Evolutionary conservation across 2,329 filamentous ascomycete species (phyloP), one percentile per base, ranked within the genome.

Genomic region (Alternaria ventricosa): DNA sequence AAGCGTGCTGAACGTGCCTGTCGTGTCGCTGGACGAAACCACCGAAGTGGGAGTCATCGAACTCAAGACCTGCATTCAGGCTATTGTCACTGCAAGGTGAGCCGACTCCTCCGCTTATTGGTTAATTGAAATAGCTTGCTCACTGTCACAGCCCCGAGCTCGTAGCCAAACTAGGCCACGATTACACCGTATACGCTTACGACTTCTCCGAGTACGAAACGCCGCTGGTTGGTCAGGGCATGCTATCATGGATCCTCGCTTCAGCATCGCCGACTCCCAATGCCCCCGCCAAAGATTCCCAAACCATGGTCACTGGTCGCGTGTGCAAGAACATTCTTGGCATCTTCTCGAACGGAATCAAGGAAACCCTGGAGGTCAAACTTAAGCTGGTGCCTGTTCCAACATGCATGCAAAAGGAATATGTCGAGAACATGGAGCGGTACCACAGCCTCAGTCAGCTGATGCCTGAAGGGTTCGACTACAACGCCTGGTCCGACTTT

Each of bases 131-230:
- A 55, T 61, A 57, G 28, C 61, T 55, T 45, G 61, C 73, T 74
- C 66, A 74, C 71, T 57, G 51, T 55, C 58, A 87, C 82, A 98
- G 96, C 77, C 96, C 96, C 41, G 96, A 99, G 82, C 87, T 99
- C 49, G 84, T 94, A 50, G 88, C 88, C 76, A 84, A 91, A 84
- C 78, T 90, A 64, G 86, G 91, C 82, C 82, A 88, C 80, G 94
- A 99, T 82, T 99, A 96, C 82, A 96, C 94, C n/a, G 90, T 99
- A 60, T 99, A 99, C 81, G 94, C 95, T 28, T 93, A 93, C 83
- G 96, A 99, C 80, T 98, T 95, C 80, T 97, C 96, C 12, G 96
- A 99, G 81, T 92, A 92, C 68, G 94, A 97, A 76, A 93, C 90
- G 18, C 96, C 96, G 57, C 86, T 98, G 60, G 95, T 97, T 23